Evolutionary conservation across 2,329 filamentous ascomycete species (phyloP).

Genomic region (Nemania abortiva): DNA sequence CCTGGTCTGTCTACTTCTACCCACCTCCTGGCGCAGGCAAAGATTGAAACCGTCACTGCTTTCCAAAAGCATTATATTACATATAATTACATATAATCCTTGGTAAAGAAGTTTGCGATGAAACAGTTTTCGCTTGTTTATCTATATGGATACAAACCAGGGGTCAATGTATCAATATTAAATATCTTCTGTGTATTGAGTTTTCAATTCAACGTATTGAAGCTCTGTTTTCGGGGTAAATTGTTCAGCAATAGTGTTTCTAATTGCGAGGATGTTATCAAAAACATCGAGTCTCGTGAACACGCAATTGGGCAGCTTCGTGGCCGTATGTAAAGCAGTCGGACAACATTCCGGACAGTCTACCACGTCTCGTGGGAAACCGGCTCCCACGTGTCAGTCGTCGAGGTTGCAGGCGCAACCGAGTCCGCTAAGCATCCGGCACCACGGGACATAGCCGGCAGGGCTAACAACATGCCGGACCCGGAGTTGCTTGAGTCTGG

Average conservation of each 20-base stretch:
- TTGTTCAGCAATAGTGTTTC: not conserved
- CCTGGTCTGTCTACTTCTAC: too few species aligned
- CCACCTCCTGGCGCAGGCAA: too few species aligned
- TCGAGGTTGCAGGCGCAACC: constrained; percentile 2
- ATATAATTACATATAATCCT: too few species aligned
- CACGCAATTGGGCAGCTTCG: not conserved
- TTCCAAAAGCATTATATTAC: too few species aligned
- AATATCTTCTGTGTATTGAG: not conserved
- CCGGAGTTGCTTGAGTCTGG: constrained; percentile 2
- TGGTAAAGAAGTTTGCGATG: too few species aligned
- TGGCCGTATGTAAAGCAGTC: not conserved
- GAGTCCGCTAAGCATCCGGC: constrained; percentile 8
- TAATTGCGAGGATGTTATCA: not conserved
- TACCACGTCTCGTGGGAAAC: not conserved
- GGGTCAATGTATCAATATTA: not conserved
- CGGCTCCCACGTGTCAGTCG: constrained; percentile 11
- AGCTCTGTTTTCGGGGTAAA: not conserved
- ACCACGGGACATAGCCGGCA: constrained; percentile 4
- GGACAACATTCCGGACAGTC: constrained; percentile 6
- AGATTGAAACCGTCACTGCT: too few species aligned
- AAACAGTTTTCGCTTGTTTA: too few species aligned
- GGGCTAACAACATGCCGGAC: not conserved
- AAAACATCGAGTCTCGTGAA: not conserved
- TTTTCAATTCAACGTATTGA: not conserved
- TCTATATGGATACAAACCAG: too few species aligned